Percentiles rank a stretch among this genome's conserved stretches.
Conservation (phyloP, 331 rosid genomes). For the Ulmus americana region DNA sequence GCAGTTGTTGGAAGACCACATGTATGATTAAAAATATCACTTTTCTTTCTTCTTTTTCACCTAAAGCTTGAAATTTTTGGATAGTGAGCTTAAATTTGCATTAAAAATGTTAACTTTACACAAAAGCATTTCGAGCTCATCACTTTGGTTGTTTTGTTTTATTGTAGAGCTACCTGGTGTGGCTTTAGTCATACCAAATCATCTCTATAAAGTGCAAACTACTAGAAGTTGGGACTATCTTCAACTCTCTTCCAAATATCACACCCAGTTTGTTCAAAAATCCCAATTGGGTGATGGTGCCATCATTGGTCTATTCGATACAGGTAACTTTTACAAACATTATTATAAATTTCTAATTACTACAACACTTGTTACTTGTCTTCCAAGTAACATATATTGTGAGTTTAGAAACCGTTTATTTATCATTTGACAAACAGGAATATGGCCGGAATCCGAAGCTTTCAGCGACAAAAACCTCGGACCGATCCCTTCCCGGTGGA, state of each 20-base stretch:
- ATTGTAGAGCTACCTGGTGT: constrained; percentile 32
- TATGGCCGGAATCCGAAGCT: constrained; percentile 42
- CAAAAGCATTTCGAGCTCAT: too few species aligned
- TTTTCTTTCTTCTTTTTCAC: not conserved
- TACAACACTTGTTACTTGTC: too few species aligned
- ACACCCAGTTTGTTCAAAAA: constrained; percentile 21
- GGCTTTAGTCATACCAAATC: constrained; percentile 36
- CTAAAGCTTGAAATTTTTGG: not conserved
- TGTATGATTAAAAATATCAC: too few species aligned
- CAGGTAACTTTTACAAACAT: constrained; percentile 17
- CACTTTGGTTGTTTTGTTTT: not conserved
- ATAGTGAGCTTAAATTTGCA: not conserved
- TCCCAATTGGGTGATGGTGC: constrained; percentile 33
- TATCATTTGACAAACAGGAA: constrained; percentile 23
- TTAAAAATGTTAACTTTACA: too few species aligned
- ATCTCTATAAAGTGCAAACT: constrained; percentile 30
- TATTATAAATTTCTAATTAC: too few species aligned
- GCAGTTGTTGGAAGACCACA: not conserved
- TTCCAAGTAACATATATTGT: too few species aligned
- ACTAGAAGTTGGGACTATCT: constrained; percentile 51
- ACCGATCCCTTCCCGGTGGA: constrained; percentile 42
- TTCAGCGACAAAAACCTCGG: constrained; percentile 42
- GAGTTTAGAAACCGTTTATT: too few species aligned
- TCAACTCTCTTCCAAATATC: constrained; percentile 23
- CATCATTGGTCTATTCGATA: constrained; percentile 40